Percentiles rank a stretch among this genome's conserved stretches.
phyloP scores from a whole-genome alignment of 2,329 filamentous ascomycete genomes.

The Hypoxylon sp. region DNA sequence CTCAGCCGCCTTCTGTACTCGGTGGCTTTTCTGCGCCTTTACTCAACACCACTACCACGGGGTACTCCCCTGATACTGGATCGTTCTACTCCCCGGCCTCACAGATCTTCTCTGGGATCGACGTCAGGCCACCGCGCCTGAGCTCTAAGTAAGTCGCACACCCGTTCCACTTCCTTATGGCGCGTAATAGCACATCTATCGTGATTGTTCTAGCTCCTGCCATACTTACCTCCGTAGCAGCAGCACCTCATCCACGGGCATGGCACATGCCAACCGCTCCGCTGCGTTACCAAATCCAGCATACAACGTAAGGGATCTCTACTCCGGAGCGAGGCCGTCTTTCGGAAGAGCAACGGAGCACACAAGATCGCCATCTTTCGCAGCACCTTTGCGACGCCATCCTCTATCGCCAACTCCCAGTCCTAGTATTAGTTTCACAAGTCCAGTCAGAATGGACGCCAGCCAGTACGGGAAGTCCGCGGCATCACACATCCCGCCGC shows the following conservation, averaged over 20 bases:
- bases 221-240: conserved; percentile 57
- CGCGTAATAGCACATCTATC: conserved; percentile 32
- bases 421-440: conserved; percentile 60
- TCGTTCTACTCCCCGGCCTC: conserved; percentile 62
- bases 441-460: conserved; percentile 64
- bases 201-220: conserved; percentile 31
- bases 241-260: conserved; percentile 65
- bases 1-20: conserved; percentile 64
- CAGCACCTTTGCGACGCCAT: conserved; percentile 61
- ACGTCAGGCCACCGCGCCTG: conserved; percentile 66
- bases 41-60: conserved; percentile 59
- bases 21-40: conserved; percentile 64
- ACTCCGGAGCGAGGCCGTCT: conserved; percentile 63
- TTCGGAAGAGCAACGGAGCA: conserved; percentile 64
- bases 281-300: conserved; percentile 65
- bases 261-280: conserved; percentile 69
- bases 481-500: conserved; percentile 63
- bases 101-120: conserved; percentile 62
- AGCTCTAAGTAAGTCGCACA: conserved; percentile 65
- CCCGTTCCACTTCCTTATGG: conserved; percentile 31
- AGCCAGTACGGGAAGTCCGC: conserved; percentile 58
- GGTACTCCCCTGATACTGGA: conserved; percentile 64
- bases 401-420: conserved; percentile 67
- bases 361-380: conserved; percentile 65
- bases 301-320: conserved; percentile 66